These are phyloP conservation scores for Cryptococcus wingfieldii DNA, from an alignment of 1,284 basidiomycete genomes.

Conservation along the genomic window DNA sequence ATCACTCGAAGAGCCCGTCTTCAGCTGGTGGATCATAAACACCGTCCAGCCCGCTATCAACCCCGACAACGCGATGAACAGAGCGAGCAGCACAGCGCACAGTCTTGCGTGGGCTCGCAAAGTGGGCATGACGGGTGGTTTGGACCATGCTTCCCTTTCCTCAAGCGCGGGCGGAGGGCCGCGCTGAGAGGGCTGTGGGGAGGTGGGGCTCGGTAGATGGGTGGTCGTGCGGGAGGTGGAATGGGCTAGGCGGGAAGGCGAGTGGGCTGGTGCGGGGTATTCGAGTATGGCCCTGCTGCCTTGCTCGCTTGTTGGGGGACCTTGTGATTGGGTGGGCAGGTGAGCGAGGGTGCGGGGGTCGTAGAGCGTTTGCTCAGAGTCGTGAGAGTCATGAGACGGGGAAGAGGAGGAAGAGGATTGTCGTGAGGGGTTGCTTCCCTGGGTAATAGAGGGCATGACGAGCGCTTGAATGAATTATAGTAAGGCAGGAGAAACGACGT, in stretches of 20 bases:
- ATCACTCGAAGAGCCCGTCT: not conserved
- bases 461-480: too few species aligned
- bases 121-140: not conserved
- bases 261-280: too few species aligned
- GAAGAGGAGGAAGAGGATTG: too few species aligned
- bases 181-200: not conserved
- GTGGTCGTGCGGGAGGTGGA: not conserved
- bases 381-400: too few species aligned
- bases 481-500: too few species aligned
- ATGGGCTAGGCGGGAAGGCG: not conserved
- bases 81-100: not conserved
- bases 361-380: too few species aligned
- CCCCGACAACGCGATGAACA: slow-evolving; percentile 3
- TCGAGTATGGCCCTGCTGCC: too few species aligned
- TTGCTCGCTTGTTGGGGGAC: too few species aligned
- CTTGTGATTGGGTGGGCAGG: too few species aligned
- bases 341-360: too few species aligned
- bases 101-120: not conserved
- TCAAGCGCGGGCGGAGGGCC: not conserved
- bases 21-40: slow-evolving; percentile 1
- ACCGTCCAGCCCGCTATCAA: slow-evolving; percentile 8
- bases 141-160: not conserved
- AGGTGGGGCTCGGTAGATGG: not conserved
- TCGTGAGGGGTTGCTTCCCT: too few species aligned
- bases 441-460: too few species aligned